Evolutionary conservation across 768 basidiomycete species (phyloP).

Genomic region (Hericium rajendrae): DNA sequence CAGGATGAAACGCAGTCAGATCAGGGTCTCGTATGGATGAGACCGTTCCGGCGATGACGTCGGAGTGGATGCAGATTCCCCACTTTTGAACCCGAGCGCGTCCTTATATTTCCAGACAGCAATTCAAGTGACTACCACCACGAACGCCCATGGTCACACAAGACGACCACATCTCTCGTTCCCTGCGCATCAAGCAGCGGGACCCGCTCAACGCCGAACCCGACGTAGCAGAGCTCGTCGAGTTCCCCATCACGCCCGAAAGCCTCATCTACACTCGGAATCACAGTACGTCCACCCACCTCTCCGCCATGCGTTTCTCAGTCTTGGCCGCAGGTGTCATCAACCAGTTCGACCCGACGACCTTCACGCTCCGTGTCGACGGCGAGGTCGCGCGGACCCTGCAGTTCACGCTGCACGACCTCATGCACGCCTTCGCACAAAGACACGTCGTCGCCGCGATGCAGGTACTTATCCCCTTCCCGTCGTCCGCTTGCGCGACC

Average conservation of each 20-base stretch:
- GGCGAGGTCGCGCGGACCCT: slow-evolving; percentile 24
- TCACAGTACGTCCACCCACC: slow-evolving; percentile 33
- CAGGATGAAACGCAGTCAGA: too few species aligned
- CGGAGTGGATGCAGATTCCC: too few species aligned
- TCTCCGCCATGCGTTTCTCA: slow-evolving; percentile 4
- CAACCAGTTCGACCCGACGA: slow-evolving; percentile 36
- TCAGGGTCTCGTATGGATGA: too few species aligned
- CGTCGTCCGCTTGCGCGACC: background rate
- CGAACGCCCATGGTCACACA: too few species aligned
- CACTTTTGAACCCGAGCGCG: too few species aligned
- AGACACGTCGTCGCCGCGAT: slow-evolving; percentile 23
- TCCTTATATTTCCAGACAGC: too few species aligned
- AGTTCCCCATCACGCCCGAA: slow-evolving; percentile 52
- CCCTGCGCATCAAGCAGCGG: slow-evolving; percentile 33
- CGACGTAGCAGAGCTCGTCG: slow-evolving; percentile 39
- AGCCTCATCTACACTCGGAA: slow-evolving; percentile 64
- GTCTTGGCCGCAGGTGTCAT: slow-evolving; percentile 18
- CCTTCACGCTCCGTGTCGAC: slow-evolving; percentile 32
- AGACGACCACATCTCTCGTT: background rate
- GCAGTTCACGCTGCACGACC: slow-evolving; percentile 27
- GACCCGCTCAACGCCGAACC: slow-evolving; percentile 69
- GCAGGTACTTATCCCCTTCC: slow-evolving; percentile 12
- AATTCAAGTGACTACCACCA: too few species aligned
- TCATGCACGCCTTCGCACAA: slow-evolving; percentile 32
- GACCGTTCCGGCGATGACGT: too few species aligned